Percentiles rank a stretch among this genome's conserved stretches.
These are phyloP conservation scores for Fusarium zealandicum DNA, from an alignment of 2,329 filamentous ascomycete genomes.

Conservation along the genomic window DNA sequence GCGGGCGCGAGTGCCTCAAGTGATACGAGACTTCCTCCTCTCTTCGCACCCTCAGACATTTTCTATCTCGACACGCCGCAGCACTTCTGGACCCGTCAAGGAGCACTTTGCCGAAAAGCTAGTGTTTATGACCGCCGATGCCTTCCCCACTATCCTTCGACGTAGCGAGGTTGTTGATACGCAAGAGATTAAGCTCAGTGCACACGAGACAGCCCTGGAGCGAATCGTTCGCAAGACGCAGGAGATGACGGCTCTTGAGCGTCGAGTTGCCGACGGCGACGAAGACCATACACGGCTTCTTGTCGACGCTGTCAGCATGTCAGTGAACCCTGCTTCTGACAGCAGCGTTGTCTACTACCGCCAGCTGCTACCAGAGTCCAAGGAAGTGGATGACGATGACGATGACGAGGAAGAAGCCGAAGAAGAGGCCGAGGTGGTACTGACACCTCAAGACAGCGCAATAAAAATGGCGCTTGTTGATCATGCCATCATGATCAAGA, in stretches of 20 bases:
- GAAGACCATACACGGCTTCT: constrained; percentile 72
- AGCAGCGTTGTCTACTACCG: constrained; percentile 82
- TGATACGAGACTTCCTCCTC: constrained; percentile 86
- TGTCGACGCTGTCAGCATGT: constrained; percentile 77
- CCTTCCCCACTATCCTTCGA: constrained; percentile 89
- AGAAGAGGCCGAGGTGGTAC: constrained; percentile 57
- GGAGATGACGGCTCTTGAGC: constrained; percentile 80
- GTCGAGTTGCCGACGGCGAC: constrained; percentile 75
- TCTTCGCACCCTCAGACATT: constrained; percentile 80
- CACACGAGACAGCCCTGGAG: constrained; percentile 88
- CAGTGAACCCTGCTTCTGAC: constrained; percentile 77
- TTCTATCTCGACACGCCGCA: constrained; percentile 76
- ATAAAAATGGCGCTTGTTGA: constrained; percentile 87
- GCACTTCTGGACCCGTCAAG: constrained; percentile 70
- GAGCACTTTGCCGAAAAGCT: constrained; percentile 85
- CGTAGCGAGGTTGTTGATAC: constrained; percentile 82
- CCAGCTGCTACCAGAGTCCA: constrained; percentile 68
- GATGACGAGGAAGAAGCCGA: constrained; percentile 50
- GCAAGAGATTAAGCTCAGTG: constrained; percentile 70
- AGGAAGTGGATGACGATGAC: constrained; percentile 51
- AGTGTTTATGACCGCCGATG: constrained; percentile 81
- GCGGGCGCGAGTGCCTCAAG: constrained; percentile 80
- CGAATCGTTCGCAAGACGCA: constrained; percentile 89
- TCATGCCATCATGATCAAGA: constrained; percentile 86
- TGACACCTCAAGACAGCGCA: constrained; percentile 73